phyloP scores from a whole-genome alignment of 208 protist species.

The Trypanosoma brucei region DNA sequence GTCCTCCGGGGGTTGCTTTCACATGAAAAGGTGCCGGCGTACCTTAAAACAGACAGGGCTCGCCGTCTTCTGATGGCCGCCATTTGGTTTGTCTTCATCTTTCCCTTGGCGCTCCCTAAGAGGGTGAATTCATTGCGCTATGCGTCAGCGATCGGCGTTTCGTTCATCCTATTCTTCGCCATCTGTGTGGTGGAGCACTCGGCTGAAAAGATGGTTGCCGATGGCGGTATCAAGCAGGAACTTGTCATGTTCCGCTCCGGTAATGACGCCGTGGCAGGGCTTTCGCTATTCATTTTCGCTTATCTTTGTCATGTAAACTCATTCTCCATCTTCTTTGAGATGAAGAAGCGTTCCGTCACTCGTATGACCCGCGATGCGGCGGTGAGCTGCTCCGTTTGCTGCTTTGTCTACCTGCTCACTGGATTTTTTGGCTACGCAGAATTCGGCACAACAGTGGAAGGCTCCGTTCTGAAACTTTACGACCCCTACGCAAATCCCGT shows the following conservation, averaged over 20 bases:
- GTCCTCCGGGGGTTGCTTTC: constrained; percentile 32
- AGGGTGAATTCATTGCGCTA: constrained; percentile 70
- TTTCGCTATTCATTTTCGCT: neutral
- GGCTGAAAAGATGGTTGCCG: neutral
- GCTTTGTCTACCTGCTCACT: constrained; percentile 24
- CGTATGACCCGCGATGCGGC: constrained; percentile 38
- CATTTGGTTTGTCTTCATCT: constrained; percentile 57
- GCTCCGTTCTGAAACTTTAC: constrained; percentile 32
- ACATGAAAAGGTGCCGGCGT: constrained; percentile 12
- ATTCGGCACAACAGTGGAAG: constrained; percentile 20
- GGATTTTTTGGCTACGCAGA: constrained; percentile 31
- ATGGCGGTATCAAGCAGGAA: constrained; percentile 34
- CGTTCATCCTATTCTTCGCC: constrained; percentile 30
- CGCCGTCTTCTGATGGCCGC: constrained; percentile 29
- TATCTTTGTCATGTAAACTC: neutral
- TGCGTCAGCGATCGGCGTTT: constrained; percentile 42
- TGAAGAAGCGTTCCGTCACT: constrained; percentile 26
- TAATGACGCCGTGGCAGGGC: neutral
- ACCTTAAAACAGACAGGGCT: constrained; percentile 8
- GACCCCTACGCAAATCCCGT: constrained; percentile 14
- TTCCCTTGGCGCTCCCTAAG: constrained; percentile 60
- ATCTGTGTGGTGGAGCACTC: constrained; percentile 39
- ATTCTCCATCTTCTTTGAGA: constrained; percentile 37
- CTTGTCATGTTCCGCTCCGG: constrained; percentile 34
- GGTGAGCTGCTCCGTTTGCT: constrained; percentile 13